Conservation (phyloP, 2,329 filamentous ascomycete genomes). For the Ophiostoma sp. region DNA sequence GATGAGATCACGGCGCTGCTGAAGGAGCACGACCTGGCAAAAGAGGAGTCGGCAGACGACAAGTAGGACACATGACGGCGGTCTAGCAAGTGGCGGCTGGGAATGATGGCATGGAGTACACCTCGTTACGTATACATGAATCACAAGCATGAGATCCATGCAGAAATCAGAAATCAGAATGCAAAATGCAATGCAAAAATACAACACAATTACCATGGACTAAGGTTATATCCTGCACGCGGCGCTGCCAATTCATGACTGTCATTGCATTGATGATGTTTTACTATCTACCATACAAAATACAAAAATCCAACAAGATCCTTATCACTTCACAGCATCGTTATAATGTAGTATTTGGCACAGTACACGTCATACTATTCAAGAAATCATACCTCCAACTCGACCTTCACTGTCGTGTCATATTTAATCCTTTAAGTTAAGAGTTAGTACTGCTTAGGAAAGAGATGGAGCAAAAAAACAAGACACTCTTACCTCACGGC, state of each 20-base stretch:
- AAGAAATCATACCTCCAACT: too few species aligned
- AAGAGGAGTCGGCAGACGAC: slow-evolving; percentile 69
- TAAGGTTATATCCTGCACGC: background rate
- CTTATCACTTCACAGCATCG: too few species aligned
- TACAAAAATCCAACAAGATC: too few species aligned
- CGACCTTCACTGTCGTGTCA: background rate
- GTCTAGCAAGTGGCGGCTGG: background rate
- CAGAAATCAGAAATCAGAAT: background rate
- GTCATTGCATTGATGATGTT: background rate
- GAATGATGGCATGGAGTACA: background rate
- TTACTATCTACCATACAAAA: too few species aligned
- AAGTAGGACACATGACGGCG: slow-evolving; percentile 40
- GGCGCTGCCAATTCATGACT: background rate
- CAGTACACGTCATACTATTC: too few species aligned
- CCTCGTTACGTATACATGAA: background rate
- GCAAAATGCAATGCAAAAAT: background rate
- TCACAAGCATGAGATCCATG: background rate
- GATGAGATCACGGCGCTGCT: slow-evolving; percentile 93
- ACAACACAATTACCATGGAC: background rate
- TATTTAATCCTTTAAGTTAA: background rate
- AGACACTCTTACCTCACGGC: slow-evolving; percentile 35
- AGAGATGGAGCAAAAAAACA: background rate
- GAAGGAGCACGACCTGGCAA: slow-evolving; percentile 92
- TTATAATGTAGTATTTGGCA: too few species aligned
- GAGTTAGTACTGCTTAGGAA: background rate